Evolutionary conservation across 805 yeast genomes (phyloP), one percentile per base, ranked within the genome.

Genomic region (Candida patagonica): DNA sequence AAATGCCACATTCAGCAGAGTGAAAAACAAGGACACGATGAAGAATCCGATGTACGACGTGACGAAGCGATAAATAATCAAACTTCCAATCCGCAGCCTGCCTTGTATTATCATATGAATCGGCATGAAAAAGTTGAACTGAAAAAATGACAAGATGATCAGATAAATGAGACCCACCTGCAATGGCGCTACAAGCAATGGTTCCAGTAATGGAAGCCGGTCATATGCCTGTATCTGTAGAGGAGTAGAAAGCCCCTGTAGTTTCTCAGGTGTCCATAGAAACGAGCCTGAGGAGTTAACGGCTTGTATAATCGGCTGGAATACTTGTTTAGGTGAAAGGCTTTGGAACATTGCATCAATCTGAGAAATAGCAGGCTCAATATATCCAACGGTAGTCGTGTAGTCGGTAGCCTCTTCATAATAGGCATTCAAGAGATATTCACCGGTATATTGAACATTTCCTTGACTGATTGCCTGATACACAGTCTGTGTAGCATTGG

Each of bases 101-200:
- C 64, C 62, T 0, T 76, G 71, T 33, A 78, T 66, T 6, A 60
- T 55, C 39, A 60, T 62, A 53, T 82, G 80, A 13, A 78, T 50
- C 17, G 70, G 71, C 9, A 60, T 60, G 53, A 77, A 78, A 63
- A 81, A 71, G 38, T 42, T 71, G 50, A 80, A 70, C 49, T 77
- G 79, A 69, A 84, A 80, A 55, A 84, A 80, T 2, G 89, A 75
- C 42, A 81, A 56, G 54, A 83, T 76, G 50, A 83, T 70, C 54
- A 80, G 64, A 54, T 76, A 82, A 56, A 83, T 78, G 47, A 80
- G 67, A 38, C 92, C 92, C 44, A 82, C 78, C 56, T 81, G 89
- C 4, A 76, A 57, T 4, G 88, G 86, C 0, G 87, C 87, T 32
- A 69, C 49, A 10, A 77, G 53, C 4, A 73, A 74, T 2, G 72